Evolutionary conservation across 140 eudicot genomes (phyloP), one percentile per base, ranked within the genome.

Genomic region (Flaveria floridana): DNA sequence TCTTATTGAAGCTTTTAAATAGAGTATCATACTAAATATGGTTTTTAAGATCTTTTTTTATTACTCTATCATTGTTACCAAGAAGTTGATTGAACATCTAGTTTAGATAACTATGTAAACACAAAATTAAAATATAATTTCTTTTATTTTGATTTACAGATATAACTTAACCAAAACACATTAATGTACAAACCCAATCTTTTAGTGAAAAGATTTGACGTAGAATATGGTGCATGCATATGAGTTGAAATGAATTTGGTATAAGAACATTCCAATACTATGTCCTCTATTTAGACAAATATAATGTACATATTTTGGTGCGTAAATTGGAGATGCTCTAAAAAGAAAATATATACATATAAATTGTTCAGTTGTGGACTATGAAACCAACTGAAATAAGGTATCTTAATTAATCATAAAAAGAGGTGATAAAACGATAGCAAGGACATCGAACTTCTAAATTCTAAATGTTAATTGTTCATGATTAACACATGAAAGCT

Each of bases 241-340:
- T 44, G 20, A 63, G 68, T 63, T 28, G 19, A 63, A 6, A 30
- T 2, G 16, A 14, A 65, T n/a, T 65, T 65, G 21, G 50, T 34
- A 44, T 65, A 65, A 37, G 9, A 48, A 65, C 37, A 2, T 65
- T 65, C 50, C 50, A 30, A 62, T 25, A 62, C 11, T 28, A 26
- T 28, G 68, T 62, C 15, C 21, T 28, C 68, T 62, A 28, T 21
- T 57, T 21, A 57, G 34, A 21, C 34, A 10, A 57, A 57, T 23
- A 61, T 34, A 63, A 63, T 63, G 68, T 15, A 63, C 47, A 63
- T 63, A 26, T 28, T 63, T 63, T 13, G 21, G 68, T 63, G 47
- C 46, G 30, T 25, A 61, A 23, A 12, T 6, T 61, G 42, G 21
- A 52, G 59, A 52, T n/a, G 59, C 59, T 62, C 18, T 74, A 46